Evolutionary conservation across 2,329 filamentous ascomycete genomes (phyloP).

Genomic region (Aspergillus glaucus): DNA sequence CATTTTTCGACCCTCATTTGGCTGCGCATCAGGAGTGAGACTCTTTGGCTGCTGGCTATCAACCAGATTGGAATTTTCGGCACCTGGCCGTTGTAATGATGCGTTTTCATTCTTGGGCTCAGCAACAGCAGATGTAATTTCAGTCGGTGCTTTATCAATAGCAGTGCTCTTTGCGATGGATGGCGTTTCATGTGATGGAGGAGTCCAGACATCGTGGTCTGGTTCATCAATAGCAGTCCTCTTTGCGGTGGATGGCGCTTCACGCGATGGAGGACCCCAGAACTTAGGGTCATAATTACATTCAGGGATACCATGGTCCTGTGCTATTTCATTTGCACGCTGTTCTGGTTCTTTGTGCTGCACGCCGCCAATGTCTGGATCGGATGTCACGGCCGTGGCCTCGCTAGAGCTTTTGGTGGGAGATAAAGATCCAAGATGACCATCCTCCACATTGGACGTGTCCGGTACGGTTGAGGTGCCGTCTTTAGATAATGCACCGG

Average conservation of each 20-base stretch:
- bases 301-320: neutral
- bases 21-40: neutral
- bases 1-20: neutral
- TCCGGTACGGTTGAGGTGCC: neutral
- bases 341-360: neutral
- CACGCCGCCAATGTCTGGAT: neutral
- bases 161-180: neutral
- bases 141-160: neutral
- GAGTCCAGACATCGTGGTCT: neutral
- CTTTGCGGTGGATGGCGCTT: neutral
- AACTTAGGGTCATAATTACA: neutral
- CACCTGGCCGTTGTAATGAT: neutral
- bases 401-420: neutral
- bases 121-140: neutral
- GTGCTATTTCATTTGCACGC: neutral
- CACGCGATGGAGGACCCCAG: neutral
- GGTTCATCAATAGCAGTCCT: neutral
- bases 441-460: neutral
- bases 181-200: neutral
- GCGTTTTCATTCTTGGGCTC: slow-evolving; percentile 1
- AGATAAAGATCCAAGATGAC: neutral
- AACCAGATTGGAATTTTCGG: neutral
- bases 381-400: neutral
- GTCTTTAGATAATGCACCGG: neutral
- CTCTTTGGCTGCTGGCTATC: neutral